Base-by-base conservation (phyloP, 2,329 filamentous ascomycete genomes). In the Pseudocercospora musae region DNA sequence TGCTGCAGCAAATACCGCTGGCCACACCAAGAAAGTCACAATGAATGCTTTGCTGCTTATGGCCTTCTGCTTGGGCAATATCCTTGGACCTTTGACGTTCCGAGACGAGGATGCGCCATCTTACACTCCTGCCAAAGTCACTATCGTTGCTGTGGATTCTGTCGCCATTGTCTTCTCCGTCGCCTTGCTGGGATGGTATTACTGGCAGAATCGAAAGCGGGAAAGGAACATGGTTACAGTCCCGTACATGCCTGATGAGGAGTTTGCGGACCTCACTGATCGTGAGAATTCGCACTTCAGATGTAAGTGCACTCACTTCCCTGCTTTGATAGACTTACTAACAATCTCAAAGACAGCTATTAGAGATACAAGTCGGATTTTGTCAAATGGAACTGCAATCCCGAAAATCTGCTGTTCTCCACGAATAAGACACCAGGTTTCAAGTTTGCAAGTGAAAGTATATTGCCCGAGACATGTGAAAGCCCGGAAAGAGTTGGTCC, bases 281-380 rank as follows among this genome's bases (percentile, higher is more conserved):
- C 79, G 73, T 68, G 80, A 87, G 74, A 87, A 87, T 67, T 79
- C 78, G 68, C 78, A 77, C n/a, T 87, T 50, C 20, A 62, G 66
- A 46, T 69, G 64, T 33, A 48, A 48, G n/a, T n/a, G n/a, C n/a
- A n/a, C n/a, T n/a, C n/a, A n/a, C n/a, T n/a, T n/a, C n/a, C n/a
- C n/a, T n/a, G n/a, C 42, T 15, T 37, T 37, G 13, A 15, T 37
- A 15, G n/a, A 37, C 13, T n/a, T 10, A 13, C 37, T 40, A 40
- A 40, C 15, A 40, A 40, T 4, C 8, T 13, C 6, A 8, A 5
- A 40, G 37, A 40, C 18, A 40, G 37, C n/a, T 40, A 40, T 3
- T 40, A 25, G 21, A 18, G 9, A 40, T 37, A 13, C 1, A 46
- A 3, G 1, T 2, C 10, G 2, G 21, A 23, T 46, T 4, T 10